phyloP scores from a whole-genome alignment of 345 rosid species.

The Syzygium oleosum region DNA sequence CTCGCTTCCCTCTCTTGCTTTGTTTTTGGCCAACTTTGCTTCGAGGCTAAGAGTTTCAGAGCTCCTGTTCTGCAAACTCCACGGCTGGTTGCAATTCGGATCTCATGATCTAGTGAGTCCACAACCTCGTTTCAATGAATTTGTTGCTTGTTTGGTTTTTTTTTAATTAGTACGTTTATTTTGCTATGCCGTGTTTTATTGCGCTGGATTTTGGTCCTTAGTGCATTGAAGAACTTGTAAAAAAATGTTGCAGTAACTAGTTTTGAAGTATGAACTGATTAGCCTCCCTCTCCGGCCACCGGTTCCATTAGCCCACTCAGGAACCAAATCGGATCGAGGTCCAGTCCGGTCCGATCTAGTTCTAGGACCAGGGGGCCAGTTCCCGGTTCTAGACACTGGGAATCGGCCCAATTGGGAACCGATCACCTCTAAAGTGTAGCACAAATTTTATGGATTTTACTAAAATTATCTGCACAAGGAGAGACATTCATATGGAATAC shows the following conservation, averaged over 20 bases:
- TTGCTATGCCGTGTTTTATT: background rate
- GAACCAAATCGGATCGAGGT: too few relatives aligned
- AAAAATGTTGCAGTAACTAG: background rate
- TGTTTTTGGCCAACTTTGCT: background rate
- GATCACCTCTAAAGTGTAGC: background rate
- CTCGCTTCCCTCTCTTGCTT: background rate
- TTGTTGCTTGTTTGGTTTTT: background rate
- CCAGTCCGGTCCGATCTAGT: background rate
- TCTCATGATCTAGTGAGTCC: constrained; percentile 28
- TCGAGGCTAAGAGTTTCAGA: background rate
- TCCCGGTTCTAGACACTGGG: background rate
- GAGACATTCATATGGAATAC: background rate
- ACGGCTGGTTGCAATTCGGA: constrained; percentile 8
- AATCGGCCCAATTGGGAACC: background rate
- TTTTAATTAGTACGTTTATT: background rate
- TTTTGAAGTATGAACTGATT: background rate
- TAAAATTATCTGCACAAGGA: background rate
- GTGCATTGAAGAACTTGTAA: background rate
- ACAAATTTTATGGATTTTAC: background rate
- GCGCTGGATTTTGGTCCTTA: background rate
- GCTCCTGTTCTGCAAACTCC: background rate
- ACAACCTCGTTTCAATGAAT: background rate
- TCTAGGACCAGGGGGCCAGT: background rate
- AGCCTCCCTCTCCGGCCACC: background rate
- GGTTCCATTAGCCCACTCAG: background rate